Evolutionary conservation across 768 basidiomycete genomes (phyloP).

Genomic region (Russula sp.): DNA sequence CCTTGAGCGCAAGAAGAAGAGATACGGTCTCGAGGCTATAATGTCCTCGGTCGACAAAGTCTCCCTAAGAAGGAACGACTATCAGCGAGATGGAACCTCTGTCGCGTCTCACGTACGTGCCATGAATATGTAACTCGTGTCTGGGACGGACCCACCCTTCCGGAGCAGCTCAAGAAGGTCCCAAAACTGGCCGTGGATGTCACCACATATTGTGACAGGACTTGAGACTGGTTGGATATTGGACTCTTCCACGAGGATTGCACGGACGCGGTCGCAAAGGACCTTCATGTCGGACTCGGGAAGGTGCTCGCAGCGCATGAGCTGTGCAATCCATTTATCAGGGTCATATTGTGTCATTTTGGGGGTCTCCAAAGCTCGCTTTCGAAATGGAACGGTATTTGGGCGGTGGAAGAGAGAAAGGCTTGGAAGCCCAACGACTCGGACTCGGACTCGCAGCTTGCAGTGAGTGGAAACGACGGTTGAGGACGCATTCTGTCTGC

Average conservation of each 20-base stretch:
- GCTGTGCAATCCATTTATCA: conserved; percentile 84
- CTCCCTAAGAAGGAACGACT: conserved; percentile 51
- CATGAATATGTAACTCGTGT: conserved; percentile 95
- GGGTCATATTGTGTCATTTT: conserved; percentile 35
- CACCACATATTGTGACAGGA: conserved; percentile 93
- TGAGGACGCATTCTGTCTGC: no score
- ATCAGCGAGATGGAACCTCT: conserved; percentile 22
- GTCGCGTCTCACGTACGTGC: conserved; percentile 48
- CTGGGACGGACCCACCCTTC: conserved; percentile 80
- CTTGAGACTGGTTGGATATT: conserved; percentile 96
- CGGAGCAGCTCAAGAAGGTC: conserved; percentile 86
- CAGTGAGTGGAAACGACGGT: no score
- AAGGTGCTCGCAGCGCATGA: conserved; percentile 81
- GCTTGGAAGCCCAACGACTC: no score
- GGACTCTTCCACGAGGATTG: conserved; percentile 90
- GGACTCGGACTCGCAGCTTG: no score
- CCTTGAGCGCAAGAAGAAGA: conserved; percentile 82
- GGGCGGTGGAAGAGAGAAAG: neutral
- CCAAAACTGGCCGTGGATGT: conserved; percentile 98
- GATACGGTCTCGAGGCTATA: conserved; percentile 96
- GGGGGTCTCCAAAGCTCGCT: neutral
- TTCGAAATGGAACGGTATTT: neutral
- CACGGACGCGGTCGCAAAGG: conserved; percentile 84
- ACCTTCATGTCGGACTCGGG: conserved; percentile 90
- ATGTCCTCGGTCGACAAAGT: conserved; percentile 96